phyloP scores from a whole-genome alignment of 2,329 filamentous ascomycete genomes.

The Colletotrichum orbiculare region DNA sequence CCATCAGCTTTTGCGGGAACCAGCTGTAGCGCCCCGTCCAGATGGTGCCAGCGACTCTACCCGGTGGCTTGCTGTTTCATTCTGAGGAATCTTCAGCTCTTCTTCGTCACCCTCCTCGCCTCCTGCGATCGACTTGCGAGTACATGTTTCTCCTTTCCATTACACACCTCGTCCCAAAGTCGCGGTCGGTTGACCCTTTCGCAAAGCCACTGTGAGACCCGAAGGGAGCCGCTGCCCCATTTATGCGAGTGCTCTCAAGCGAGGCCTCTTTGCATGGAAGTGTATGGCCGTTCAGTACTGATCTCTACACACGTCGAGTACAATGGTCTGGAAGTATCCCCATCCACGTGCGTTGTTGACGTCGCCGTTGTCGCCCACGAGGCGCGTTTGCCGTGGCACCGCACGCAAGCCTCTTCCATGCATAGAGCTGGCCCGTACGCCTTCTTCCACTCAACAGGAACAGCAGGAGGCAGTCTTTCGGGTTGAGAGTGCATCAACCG shows the following conservation, averaged over 20 bases:
- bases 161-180: not conserved
- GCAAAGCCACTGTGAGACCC: constrained; percentile 29
- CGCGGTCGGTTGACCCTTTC: constrained; percentile 11
- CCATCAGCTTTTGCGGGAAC: constrained; percentile 34
- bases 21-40: constrained; percentile 34
- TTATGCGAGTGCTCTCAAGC: constrained; percentile 12
- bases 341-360: constrained; percentile 26
- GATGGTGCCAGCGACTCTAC: constrained; percentile 28
- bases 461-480: constrained; percentile 30
- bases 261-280: not conserved
- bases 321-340: constrained; percentile 14
- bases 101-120: not conserved
- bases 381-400: constrained; percentile 35
- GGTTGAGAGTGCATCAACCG: constrained; percentile 10
- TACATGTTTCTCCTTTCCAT: not conserved
- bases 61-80: constrained; percentile 32
- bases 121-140: not conserved
- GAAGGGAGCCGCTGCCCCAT: constrained; percentile 1
- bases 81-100: constrained; percentile 33
- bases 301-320: constrained; percentile 8
- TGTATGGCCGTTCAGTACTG: constrained; percentile 3
- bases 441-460: constrained; percentile 33
- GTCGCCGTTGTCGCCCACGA: constrained; percentile 19
- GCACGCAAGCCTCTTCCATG: constrained; percentile 28
- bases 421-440: constrained; percentile 17